phyloP scores from a whole-genome alignment of 371 early-diverging fungal species.

The Batkoa obscura region DNA sequence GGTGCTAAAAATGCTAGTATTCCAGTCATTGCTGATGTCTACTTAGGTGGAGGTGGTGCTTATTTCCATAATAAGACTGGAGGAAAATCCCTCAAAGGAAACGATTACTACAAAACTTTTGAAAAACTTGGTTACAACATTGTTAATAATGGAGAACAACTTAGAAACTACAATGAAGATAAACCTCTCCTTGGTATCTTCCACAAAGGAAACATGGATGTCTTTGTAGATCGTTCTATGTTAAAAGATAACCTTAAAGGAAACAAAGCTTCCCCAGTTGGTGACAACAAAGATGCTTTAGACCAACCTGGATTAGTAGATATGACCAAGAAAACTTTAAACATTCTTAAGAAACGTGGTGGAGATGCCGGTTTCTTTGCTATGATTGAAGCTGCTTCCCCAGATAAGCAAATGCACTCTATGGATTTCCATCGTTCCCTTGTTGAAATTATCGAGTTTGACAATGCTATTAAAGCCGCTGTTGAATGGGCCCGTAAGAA shows the following conservation, averaged over 20 bases:
- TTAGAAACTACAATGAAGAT: conserved; percentile 25
- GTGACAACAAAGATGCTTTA: conserved; percentile 25
- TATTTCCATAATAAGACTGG: conserved; percentile 18
- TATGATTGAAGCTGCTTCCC: conserved; percentile 56
- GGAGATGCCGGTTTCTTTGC: conserved; percentile 49
- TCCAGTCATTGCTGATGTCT: conserved; percentile 42
- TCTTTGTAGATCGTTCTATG: conserved; percentile 49
- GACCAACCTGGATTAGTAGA: conserved; percentile 45
- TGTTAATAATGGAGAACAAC: conserved; percentile 24
- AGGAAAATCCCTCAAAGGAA: conserved; percentile 26
- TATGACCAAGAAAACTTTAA: conserved; percentile 44
- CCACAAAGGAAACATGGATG: conserved; percentile 34
- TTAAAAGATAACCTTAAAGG: conserved; percentile 28
- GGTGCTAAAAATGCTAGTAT: conserved; percentile 22
- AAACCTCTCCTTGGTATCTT: conserved; percentile 53
- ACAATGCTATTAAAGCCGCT: conserved; percentile 40
- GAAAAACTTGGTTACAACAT: conserved; percentile 34
- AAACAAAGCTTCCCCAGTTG: conserved; percentile 24
- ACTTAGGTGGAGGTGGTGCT: conserved; percentile 43
- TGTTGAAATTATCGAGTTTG: conserved; percentile 49
- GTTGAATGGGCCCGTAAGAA: conserved; percentile 31
- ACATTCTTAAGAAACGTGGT: conserved; percentile 35
- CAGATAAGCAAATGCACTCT: conserved; percentile 50
- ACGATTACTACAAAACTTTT: conserved; percentile 31
- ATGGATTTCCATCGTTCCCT: conserved; percentile 48